Evolutionary conservation across 1,284 basidiomycete genomes (phyloP).

Genomic region (Earliella scabrosa): DNA sequence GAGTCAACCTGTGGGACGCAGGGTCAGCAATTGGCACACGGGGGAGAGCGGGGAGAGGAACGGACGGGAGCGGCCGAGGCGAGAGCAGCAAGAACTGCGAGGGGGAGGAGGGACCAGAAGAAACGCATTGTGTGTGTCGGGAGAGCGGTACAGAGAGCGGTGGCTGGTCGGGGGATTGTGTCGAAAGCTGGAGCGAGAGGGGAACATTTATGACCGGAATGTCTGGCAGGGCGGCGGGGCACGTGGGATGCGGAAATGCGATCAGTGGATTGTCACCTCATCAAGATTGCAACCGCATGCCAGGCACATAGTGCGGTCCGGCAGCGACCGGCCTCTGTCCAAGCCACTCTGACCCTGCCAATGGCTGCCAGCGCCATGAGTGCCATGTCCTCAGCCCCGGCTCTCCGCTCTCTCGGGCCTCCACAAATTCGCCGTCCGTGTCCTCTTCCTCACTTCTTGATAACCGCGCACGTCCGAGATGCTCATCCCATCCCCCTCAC

Average conservation of each 20-base stretch:
- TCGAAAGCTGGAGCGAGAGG: constrained; percentile 7
- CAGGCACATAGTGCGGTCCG: constrained; percentile 19
- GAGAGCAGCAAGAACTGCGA: constrained; percentile 30
- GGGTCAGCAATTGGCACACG: neutral
- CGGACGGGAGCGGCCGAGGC: constrained; percentile 33
- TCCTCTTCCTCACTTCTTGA: neutral
- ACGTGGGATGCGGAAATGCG: constrained; percentile 21
- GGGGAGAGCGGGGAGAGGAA: neutral
- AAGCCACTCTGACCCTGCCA: constrained; percentile 4
- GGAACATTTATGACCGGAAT: constrained; percentile 22
- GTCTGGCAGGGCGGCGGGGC: constrained; percentile 14
- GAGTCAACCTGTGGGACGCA: constrained; percentile 6
- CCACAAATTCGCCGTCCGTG: neutral
- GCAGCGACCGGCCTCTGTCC: neutral
- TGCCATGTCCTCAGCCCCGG: neutral
- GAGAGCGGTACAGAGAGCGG: constrained; percentile 4
- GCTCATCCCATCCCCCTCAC: neutral
- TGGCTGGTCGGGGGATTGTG: constrained; percentile 12
- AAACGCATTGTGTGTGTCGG: constrained; percentile 26
- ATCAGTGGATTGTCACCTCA: constrained; percentile 26
- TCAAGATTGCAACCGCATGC: constrained; percentile 25
- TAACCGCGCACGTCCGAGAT: neutral
- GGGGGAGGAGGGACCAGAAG: constrained; percentile 26
- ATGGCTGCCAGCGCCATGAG: too few species aligned
- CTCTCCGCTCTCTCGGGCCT: neutral